These are phyloP conservation scores for Marasmius sp. DNA, from an alignment of 1,284 basidiomycete genomes.

Conservation along the genomic window DNA sequence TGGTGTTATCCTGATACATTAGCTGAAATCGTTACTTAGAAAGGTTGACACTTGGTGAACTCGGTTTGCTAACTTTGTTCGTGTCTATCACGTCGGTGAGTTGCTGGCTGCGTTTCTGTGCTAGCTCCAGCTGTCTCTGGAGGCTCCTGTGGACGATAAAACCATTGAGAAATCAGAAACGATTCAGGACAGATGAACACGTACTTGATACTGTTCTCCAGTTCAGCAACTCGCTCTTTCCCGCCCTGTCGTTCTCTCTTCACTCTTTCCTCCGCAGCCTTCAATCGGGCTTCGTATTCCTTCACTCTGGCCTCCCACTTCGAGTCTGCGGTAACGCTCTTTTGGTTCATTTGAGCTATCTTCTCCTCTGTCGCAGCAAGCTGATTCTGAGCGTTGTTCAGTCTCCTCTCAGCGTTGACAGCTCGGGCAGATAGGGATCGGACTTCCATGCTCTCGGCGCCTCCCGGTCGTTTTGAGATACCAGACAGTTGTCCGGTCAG, in stretches of 20 bases:
- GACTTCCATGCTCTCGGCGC: constrained; percentile 70
- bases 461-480: constrained; percentile 59
- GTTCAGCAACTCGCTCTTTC: constrained; percentile 78
- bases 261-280: constrained; percentile 88
- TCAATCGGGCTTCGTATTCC: constrained; percentile 85
- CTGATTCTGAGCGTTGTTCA: constrained; percentile 82
- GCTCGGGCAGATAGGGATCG: constrained; percentile 72
- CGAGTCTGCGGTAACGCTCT: constrained; percentile 66
- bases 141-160: constrained; percentile 46
- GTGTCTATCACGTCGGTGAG: constrained; percentile 64
- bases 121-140: constrained; percentile 69
- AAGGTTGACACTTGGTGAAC: background rate
- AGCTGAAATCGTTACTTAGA: background rate
- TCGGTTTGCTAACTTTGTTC: constrained; percentile 29
- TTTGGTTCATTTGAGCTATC: constrained; percentile 70
- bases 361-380: constrained; percentile 82
- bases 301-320: constrained; percentile 94
- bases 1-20: too few species aligned
- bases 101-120: constrained; percentile 66
- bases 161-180: constrained; percentile 10
- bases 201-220: constrained; percentile 71
- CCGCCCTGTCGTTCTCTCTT: constrained; percentile 94
- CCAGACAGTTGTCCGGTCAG: constrained; percentile 72
- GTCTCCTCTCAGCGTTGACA: constrained; percentile 78
- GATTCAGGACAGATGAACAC: constrained; percentile 25